Conservation (phyloP, 106 monocot species). For the Xerophyta viscosa region DNA sequence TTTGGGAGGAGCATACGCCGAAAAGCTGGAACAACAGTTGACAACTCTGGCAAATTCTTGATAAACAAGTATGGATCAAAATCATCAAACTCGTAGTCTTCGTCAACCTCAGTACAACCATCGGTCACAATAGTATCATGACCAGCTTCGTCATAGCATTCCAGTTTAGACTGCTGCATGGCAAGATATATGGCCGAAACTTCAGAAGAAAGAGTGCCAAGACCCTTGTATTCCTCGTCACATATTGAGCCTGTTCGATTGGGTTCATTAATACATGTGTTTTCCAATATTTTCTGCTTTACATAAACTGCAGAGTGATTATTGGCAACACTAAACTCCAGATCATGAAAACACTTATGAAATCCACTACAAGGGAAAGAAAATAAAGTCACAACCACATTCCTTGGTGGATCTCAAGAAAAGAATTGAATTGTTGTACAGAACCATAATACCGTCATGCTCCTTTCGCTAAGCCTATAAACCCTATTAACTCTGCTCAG, state of each 20-base stretch:
- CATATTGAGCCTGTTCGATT: conserved; percentile 11
- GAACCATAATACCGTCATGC: neutral
- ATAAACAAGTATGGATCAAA: conserved; percentile 96
- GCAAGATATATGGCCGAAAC: conserved; percentile 90
- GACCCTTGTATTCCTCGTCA: conserved; percentile 41
- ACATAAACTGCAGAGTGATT: conserved; percentile 1
- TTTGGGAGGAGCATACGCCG: conserved; percentile 84
- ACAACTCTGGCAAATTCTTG: conserved; percentile 78
- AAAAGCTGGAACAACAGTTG: conserved; percentile 78
- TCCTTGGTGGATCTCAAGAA: conserved; percentile 13
- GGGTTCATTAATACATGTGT: conserved; percentile 7
- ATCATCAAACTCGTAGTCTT: conserved; percentile 73
- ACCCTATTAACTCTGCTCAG: too few species aligned
- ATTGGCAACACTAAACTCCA: conserved; percentile 7
- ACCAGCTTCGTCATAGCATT: conserved; percentile 76
- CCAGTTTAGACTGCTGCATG: conserved; percentile 84
- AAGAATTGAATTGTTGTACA: neutral
- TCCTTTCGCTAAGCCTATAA: neutral
- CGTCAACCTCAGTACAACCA: conserved; percentile 50
- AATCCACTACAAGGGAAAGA: conserved; percentile 18
- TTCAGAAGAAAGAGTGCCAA: conserved; percentile 69
- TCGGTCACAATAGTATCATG: conserved; percentile 68
- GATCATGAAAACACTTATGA: conserved; percentile 14
- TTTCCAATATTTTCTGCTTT: conserved; percentile 2
- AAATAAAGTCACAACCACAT: conserved; percentile 11